Conservation (phyloP, 2,329 filamentous ascomycete genomes). For the Ascomycota sp. region DNA sequence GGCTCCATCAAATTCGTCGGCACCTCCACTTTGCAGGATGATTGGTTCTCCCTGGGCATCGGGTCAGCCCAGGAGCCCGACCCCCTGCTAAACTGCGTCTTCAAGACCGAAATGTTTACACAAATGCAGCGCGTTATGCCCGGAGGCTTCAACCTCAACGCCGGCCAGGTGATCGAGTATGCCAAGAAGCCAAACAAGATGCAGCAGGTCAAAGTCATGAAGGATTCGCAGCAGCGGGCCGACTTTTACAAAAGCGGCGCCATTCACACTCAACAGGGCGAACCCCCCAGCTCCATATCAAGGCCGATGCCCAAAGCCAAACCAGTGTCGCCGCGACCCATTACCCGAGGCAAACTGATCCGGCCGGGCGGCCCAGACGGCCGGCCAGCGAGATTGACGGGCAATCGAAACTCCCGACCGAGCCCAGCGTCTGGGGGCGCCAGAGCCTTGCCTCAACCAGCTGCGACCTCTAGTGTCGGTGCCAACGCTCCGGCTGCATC, state of each 20-base stretch:
- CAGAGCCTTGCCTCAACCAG: slow-evolving; percentile 13
- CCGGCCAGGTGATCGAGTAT: slow-evolving; percentile 75
- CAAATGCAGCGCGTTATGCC: slow-evolving; percentile 67
- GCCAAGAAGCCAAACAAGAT: slow-evolving; percentile 95
- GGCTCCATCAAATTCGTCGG: slow-evolving; percentile 79
- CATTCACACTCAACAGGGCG: slow-evolving; percentile 70
- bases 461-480: slow-evolving; percentile 8
- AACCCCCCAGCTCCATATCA: slow-evolving; percentile 65
- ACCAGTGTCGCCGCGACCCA: slow-evolving; percentile 68
- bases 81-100: slow-evolving; percentile 76
- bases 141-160: slow-evolving; percentile 62
- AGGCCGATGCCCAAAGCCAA: slow-evolving; percentile 74
- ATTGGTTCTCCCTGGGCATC: slow-evolving; percentile 88
- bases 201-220: slow-evolving; percentile 71
- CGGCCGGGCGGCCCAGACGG: slow-evolving; percentile 75
- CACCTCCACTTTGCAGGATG: slow-evolving; percentile 64
- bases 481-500: background rate
- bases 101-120: slow-evolving; percentile 96
- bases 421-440: slow-evolving; percentile 16
- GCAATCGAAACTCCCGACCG: slow-evolving; percentile 23
- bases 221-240: slow-evolving; percentile 56
- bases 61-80: slow-evolving; percentile 85
- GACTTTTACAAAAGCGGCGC: slow-evolving; percentile 90
- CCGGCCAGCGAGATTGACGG: slow-evolving; percentile 51
- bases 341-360: slow-evolving; percentile 83